A percentile compares a stretch with the other conserved stretches of the same genome.
Conservation (phyloP, 139 green algal species). For the Chlamydomonas incerta region DNA sequence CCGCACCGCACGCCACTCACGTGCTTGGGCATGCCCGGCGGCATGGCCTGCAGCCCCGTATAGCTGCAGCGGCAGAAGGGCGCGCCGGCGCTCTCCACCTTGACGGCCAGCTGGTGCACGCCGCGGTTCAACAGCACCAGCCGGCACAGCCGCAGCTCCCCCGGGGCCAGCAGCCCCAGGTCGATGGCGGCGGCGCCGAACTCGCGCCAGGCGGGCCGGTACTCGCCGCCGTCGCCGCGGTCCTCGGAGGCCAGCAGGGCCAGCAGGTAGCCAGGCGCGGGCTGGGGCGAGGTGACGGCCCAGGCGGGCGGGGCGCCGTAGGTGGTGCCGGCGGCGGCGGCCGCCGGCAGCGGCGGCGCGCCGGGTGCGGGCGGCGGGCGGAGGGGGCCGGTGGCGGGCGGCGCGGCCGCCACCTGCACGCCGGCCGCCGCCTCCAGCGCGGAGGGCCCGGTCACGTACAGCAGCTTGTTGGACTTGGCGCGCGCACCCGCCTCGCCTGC, state of each 20-base stretch:
- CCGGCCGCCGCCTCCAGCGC: not conserved
- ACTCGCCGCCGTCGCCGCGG: not conserved
- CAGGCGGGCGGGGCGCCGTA: conserved; percentile 15
- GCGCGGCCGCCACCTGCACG: not conserved
- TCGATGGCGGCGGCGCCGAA: conserved; percentile 22
- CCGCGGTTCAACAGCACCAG: conserved; percentile 23
- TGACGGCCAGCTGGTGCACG: not conserved
- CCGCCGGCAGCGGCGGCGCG: not conserved
- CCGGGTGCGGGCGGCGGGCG: not conserved
- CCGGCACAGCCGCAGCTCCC: conserved; percentile 34
- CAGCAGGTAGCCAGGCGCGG: conserved; percentile 16
- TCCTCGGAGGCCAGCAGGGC: conserved; percentile 8
- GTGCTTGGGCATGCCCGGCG: not conserved
- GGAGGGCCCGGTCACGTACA: not conserved
- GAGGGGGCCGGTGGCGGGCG: not conserved
- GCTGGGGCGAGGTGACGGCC: not conserved
- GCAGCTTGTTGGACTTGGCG: not conserved
- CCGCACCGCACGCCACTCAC: no score
- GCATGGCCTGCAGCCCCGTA: not conserved
- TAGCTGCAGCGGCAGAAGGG: conserved; percentile 1
- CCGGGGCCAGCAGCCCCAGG: conserved; percentile 20
- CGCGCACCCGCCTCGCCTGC: not conserved
- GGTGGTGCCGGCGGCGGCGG: not conserved
- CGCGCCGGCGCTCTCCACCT: not conserved
- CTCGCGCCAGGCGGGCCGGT: conserved; percentile 31